These are phyloP conservation scores for Penicillium fimorum DNA, from an alignment of 495 filamentous ascomycete species.

Conservation along the genomic window DNA sequence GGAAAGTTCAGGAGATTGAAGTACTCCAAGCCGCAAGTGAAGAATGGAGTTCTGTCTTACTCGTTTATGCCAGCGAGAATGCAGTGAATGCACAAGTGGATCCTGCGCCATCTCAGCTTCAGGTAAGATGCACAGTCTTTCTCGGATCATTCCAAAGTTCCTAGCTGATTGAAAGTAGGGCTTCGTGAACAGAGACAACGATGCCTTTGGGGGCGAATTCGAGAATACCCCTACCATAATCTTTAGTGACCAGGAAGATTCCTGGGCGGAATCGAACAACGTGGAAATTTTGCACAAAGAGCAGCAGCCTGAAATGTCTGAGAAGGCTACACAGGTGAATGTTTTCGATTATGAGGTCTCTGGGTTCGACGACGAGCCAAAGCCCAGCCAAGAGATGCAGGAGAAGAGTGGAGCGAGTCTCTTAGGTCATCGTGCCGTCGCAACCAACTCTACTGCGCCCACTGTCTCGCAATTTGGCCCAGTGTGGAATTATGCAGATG, in stretches of 20 bases:
- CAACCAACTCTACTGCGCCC: neutral
- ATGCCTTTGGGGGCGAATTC: conserved; percentile 45
- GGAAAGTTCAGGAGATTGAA: conserved; percentile 49
- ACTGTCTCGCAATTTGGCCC: conserved; percentile 11
- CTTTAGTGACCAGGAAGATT: conserved; percentile 8
- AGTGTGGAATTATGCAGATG: conserved; percentile 15
- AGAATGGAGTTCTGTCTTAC: conserved; percentile 44
- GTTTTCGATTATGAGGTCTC: conserved; percentile 46
- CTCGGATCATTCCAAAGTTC: neutral
- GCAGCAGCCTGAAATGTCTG: conserved; percentile 14
- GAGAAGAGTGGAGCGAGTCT: conserved; percentile 30
- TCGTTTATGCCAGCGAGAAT: conserved; percentile 53
- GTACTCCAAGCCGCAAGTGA: conserved; percentile 54
- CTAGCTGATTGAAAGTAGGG: conserved; percentile 27
- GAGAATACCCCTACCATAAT: conserved; percentile 17
- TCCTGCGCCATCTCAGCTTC: conserved; percentile 37
- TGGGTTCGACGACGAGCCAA: conserved; percentile 33
- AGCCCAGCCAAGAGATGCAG: conserved; percentile 39
- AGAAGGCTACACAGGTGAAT: conserved; percentile 29
- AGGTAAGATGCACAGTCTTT: conserved; percentile 29
- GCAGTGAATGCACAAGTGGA: conserved; percentile 37
- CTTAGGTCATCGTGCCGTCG: conserved; percentile 14
- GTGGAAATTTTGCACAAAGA: neutral
- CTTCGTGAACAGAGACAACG: conserved; percentile 51
- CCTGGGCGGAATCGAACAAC: neutral